These are phyloP conservation scores for Sphenostylis stenocarpa DNA, from an alignment of 306 rosid genomes.

Conservation along the genomic window DNA sequence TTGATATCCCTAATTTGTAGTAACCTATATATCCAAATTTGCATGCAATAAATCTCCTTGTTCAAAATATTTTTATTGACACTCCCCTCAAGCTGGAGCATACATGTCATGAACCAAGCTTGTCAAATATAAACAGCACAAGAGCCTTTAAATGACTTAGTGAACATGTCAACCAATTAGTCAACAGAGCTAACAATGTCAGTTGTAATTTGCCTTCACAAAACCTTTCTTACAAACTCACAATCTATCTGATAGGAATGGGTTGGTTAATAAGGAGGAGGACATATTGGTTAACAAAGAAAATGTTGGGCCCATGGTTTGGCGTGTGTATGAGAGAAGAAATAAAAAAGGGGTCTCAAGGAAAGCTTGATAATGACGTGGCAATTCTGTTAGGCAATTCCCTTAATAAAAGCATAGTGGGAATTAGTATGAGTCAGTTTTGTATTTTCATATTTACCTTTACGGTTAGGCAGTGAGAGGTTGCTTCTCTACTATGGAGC, in stretches of 20 bases:
- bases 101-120: neutral
- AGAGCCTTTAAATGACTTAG: neutral
- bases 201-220: neutral
- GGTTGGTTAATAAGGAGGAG: too few species aligned
- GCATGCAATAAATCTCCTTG: neutral
- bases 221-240: neutral
- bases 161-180: neutral
- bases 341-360: too few species aligned
- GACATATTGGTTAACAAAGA: too few species aligned
- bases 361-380: too few species aligned
- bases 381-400: too few species aligned
- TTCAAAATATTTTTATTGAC: neutral
- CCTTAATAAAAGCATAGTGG: too few species aligned
- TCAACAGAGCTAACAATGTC: neutral
- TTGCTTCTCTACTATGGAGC: too few species aligned
- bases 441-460: too few species aligned
- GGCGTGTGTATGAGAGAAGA: too few species aligned
- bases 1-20: neutral
- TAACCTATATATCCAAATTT: neutral
- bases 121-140: neutral
- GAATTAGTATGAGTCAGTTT: too few species aligned
- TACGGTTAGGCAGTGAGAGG: too few species aligned
- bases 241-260: neutral
- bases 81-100: neutral
- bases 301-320: too few species aligned